Base-by-base conservation (phyloP, 1,284 basidiomycete genomes). In the Prillingera fragicola region DNA sequence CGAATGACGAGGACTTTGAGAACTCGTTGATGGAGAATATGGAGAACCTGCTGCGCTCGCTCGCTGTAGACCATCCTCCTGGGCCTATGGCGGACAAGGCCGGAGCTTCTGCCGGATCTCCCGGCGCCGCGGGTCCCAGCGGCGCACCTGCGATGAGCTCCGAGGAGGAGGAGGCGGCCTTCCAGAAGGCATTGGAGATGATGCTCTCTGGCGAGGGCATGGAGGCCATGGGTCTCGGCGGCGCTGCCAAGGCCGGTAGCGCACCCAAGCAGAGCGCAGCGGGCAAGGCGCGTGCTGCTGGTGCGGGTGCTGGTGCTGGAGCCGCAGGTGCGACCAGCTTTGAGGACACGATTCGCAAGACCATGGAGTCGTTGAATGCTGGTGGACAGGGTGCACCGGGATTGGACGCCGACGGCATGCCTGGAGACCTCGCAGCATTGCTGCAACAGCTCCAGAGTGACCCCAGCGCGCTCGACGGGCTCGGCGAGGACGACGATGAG, bases 41-140 rank as follows among this genome's bases (percentile, higher is more conserved):
- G 89, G 86, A 89, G 63, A 74, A 74, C n/a, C 76, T 95, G 34
- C 80, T 95, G 75, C 76, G 77, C 17, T 83, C 82, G 59, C 75
- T 94, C 8, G 72, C 60, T 14, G 73, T 69, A 10, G 69, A 67
- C 5, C 72, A 70, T 24, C 65, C 70, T 15, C 59, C 59, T n/a
- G 62, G 57, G 22, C 59, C 60, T 7, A 65, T 65, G 62, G 45
- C 55, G 1, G 25, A 29, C 27, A 33, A 33, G 25, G 31, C 31
- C 18, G 25, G 26, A 4, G 5, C 25, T 8, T 22, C 41, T 13
- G 32, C 37, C 8, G n/a, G n/a, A n/a, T n/a, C n/a, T n/a, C 27
- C 22, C 24, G 26, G 27, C 19, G 29, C 12, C n/a, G 59, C 54
- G 15, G 57, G 33, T 29, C 46, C 38, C 44, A 15, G 52, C 39